Evolutionary conservation across 1,284 basidiomycete genomes (phyloP), one percentile per base, ranked within the genome.

Genomic region (Gymnopus androsaceus): DNA sequence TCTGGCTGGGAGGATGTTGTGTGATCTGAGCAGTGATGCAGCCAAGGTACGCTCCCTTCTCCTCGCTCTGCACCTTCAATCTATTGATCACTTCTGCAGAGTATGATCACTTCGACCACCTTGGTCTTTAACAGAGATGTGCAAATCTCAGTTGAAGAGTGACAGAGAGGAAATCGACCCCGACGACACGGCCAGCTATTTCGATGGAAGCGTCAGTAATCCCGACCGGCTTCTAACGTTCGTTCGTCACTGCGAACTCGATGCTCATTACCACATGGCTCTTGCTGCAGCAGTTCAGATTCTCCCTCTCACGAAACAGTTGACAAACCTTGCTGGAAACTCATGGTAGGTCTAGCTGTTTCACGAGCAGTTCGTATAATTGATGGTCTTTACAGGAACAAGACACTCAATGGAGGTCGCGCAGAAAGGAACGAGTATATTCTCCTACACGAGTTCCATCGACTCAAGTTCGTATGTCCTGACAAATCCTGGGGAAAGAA

Each of bases 391-490:
- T 55, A 33, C 60, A 95, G 93, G 93, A 97, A 95, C 71, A 92
- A 95, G 65, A 98, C 95, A 0, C 72, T 98, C 46, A 95, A 94
- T 64, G 93, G 94, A 63, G 96, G 96, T 63, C 93, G 97, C 60
- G 95, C 97, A 0, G 95, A 98, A 69, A 90, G 97, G 34, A 99
- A 99, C 74, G 97, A 99, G 73, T 99, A 96, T 78, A 99, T 99
- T 83, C 74, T 99, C 59, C 79, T 99, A 17, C 97, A 99, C 73
- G 95, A 98, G 69, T 99, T 99, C 76, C 95, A 99, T 69, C 84
- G 89, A 7, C 83, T 96, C 51, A 98, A 98, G 74, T 98, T 95
- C 69, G 87, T 99, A 61, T 95, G 94, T 64, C 97, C 97, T 0
- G 96, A 99, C 79, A 99, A 98, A 73, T 79, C 82, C 1, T 92